phyloP scores from a whole-genome alignment of 768 basidiomycete species.

The Rhodotorula paludigena region DNA sequence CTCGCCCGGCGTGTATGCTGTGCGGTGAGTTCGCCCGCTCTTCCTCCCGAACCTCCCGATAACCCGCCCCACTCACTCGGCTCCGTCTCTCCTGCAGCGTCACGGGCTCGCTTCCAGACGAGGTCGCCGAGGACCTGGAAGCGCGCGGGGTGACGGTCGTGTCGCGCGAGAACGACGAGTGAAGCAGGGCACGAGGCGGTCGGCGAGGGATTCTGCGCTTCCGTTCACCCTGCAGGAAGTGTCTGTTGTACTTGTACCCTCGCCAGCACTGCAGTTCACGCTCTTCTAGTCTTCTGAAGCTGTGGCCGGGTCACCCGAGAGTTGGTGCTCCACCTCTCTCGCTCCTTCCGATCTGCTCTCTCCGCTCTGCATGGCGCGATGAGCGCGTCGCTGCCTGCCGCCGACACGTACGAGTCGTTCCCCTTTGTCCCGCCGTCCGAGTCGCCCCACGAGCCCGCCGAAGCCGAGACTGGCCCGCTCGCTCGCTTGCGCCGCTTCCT shows the following conservation, averaged over 20 bases:
- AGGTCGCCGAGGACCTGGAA: constrained; percentile 74
- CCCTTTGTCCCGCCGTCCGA: not conserved
- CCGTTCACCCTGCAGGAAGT: not conserved
- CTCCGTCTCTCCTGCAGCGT: constrained; percentile 51
- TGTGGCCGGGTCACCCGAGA: too few species aligned
- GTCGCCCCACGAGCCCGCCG: not conserved
- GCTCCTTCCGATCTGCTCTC: not conserved
- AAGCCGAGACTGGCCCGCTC: not conserved
- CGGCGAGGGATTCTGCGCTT: not conserved
- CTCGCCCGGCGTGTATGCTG: constrained; percentile 86
- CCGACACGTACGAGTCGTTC: not conserved
- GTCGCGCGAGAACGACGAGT: constrained; percentile 37
- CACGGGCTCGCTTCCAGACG: constrained; percentile 75
- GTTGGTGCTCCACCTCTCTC: not conserved
- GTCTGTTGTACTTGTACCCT: not conserved
- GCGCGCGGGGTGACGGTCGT: constrained; percentile 64
- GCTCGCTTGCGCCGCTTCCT: not conserved
- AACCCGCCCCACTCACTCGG: not conserved
- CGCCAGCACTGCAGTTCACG: too few species aligned
- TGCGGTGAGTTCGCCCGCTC: constrained; percentile 50
- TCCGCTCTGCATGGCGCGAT: not conserved
- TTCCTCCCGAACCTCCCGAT: not conserved
- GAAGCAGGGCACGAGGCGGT: not conserved
- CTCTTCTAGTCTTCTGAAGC: too few species aligned
- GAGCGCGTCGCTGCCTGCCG: too few species aligned